Evolutionary conservation across 2,329 filamentous ascomycete species (phyloP).

Genomic region (Arthrinium puccinioides): DNA sequence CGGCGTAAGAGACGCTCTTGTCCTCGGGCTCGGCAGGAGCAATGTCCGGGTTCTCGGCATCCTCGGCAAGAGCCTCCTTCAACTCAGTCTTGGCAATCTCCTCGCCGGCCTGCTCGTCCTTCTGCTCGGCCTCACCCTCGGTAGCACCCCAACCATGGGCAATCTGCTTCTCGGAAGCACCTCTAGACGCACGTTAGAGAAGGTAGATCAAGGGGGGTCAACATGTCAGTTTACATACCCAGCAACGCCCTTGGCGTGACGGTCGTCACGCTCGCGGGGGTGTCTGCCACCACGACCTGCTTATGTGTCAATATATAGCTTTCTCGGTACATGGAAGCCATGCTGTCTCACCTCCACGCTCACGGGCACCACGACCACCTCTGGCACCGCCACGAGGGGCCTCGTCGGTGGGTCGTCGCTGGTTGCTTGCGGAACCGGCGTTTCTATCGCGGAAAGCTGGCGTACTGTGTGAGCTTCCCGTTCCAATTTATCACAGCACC

Average conservation of each 20-base stretch:
- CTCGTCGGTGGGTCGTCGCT: conserved; percentile 70
- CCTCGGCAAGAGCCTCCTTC: conserved; percentile 57
- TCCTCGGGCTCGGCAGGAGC: conserved; percentile 61
- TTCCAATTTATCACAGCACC: neutral
- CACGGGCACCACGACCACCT: conserved; percentile 58
- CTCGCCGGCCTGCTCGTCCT: conserved; percentile 90
- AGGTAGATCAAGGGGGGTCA: no score
- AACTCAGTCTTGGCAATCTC: conserved; percentile 80
- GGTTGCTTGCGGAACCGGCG: conserved; percentile 77
- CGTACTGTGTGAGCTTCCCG: conserved; percentile 2
- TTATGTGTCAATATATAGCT: neutral
- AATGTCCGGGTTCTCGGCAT: conserved; percentile 29
- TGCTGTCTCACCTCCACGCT: conserved; percentile 43
- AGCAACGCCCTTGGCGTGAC: conserved; percentile 40
- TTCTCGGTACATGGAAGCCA: neutral
- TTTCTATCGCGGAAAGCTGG: conserved; percentile 84
- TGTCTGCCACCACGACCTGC: conserved; percentile 46
- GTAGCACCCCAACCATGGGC: conserved; percentile 83
- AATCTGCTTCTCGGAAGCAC: conserved; percentile 79
- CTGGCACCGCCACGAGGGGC: conserved; percentile 45
- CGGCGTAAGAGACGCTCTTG: conserved; percentile 82
- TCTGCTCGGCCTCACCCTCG: conserved; percentile 76
- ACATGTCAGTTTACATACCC: conserved; percentile 28
- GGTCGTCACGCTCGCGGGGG: conserved; percentile 48
- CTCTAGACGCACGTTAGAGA: conserved; percentile 28